phyloP scores from a whole-genome alignment of 208 protist genomes.

The Leishmania turanica region DNA sequence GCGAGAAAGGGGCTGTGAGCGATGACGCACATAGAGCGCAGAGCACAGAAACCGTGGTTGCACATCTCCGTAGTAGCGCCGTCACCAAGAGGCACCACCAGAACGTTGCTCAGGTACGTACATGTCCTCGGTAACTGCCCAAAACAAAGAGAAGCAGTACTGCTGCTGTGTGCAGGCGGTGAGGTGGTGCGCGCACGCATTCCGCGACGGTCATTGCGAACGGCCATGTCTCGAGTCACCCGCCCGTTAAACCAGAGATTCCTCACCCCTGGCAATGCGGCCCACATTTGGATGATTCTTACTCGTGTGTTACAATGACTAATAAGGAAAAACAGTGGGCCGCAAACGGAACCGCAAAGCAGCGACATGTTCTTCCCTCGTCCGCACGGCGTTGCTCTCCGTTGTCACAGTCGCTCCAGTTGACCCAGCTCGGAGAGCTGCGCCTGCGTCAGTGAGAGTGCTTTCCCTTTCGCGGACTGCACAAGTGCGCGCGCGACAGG shows the following conservation, averaged over 20 bases:
- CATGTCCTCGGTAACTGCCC: not conserved
- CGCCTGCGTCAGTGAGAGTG: constrained; percentile 5
- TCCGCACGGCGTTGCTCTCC: not conserved
- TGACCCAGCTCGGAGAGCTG: constrained; percentile 13
- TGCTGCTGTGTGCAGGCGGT: not conserved
- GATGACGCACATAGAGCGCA: not conserved
- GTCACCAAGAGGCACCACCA: not conserved
- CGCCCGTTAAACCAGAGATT: not conserved
- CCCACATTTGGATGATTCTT: not conserved
- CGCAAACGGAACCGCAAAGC: not conserved
- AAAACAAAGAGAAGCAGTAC: not conserved
- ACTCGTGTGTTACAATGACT: not conserved
- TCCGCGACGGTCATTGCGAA: not conserved
- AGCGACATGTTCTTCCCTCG: not conserved
- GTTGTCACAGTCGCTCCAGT: constrained; percentile 5
- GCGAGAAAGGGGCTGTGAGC: not conserved
- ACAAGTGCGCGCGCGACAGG: constrained; percentile 12
- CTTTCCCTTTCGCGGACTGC: constrained; percentile 10
- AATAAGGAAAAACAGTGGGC: not conserved
- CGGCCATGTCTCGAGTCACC: not conserved
- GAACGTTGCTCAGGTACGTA: not conserved
- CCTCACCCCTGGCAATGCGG: not conserved
- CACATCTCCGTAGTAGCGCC: not conserved
- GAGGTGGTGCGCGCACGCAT: not conserved
- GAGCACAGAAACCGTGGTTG: not conserved